These are phyloP conservation scores for Exophiala sp. DNA, from an alignment of 2,329 filamentous ascomycete genomes.

Conservation along the genomic window DNA sequence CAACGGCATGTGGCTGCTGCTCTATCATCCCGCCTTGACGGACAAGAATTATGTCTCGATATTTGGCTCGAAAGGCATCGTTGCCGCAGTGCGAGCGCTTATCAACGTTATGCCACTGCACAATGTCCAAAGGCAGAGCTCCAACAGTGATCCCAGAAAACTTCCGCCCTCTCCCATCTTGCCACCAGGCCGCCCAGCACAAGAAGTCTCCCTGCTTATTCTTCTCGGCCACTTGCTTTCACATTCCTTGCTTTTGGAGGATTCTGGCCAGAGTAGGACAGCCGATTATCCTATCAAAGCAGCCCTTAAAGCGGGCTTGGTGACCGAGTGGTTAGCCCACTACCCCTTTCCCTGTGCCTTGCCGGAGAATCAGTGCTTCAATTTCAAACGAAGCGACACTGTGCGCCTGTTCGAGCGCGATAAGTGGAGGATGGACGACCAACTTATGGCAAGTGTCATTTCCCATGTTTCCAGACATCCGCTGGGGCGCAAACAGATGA, in stretches of 20 bases:
- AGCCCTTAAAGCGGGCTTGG: slow-evolving; percentile 60
- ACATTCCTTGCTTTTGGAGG: slow-evolving; percentile 42
- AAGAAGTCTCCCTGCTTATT: slow-evolving; percentile 42
- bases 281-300: slow-evolving; percentile 39
- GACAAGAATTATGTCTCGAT: too few relatives aligned
- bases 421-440: slow-evolving; percentile 41
- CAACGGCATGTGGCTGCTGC: slow-evolving; percentile 42
- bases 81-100: slow-evolving; percentile 24
- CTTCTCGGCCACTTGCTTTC: slow-evolving; percentile 60
- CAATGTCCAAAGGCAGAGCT: slow-evolving; percentile 35
- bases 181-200: slow-evolving; percentile 34
- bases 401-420: slow-evolving; percentile 37
- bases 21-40: slow-evolving; percentile 26
- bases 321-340: slow-evolving; percentile 70
- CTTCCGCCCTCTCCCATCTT: slow-evolving; percentile 23
- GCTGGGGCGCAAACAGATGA: slow-evolving; percentile 41
- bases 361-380: slow-evolving; percentile 38
- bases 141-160: slow-evolving; percentile 26
- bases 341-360: slow-evolving; percentile 64
- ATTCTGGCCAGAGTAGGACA: neutral
- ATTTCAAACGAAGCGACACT: slow-evolving; percentile 42
- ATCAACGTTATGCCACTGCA: slow-evolving; percentile 27
- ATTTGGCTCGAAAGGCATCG: slow-evolving; percentile 30
- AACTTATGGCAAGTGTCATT: slow-evolving; percentile 44
- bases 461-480: slow-evolving; percentile 36